Evolutionary conservation across 2,329 filamentous ascomycete species (phyloP).

Genomic region (Elsinoe batatas): DNA sequence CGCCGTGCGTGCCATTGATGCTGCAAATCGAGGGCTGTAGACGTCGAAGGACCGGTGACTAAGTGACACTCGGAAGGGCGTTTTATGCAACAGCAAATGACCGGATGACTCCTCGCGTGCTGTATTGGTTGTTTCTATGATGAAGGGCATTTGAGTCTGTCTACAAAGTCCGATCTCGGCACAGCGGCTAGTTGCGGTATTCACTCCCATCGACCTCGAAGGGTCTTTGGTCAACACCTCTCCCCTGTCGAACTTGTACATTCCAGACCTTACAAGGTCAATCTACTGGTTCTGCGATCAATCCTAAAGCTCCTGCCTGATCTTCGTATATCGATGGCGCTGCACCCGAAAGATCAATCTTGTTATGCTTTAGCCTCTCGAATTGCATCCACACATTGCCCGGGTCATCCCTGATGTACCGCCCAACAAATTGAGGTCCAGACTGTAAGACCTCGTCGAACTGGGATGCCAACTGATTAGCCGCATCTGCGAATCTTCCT

Average conservation of each 20-base stretch:
- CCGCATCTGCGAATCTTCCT: background rate
- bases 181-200: conserved; percentile 4
- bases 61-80: too few relatives aligned
- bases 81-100: background rate
- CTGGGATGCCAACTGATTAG: background rate
- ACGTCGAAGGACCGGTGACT: too few relatives aligned
- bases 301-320: background rate
- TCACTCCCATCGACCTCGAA: too few relatives aligned
- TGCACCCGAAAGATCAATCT: background rate
- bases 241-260: background rate
- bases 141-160: background rate
- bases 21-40: too few relatives aligned
- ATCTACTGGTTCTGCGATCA: background rate
- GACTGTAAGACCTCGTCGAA: background rate
- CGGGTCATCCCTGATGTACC: background rate
- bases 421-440: background rate
- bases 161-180: background rate
- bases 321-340: background rate
- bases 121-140: background rate
- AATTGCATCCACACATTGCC: background rate
- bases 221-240: too few relatives aligned
- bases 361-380: conserved; percentile 7
- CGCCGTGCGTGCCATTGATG: conserved; percentile 10
- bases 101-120: background rate
- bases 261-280: background rate